Conservation (phyloP, 805 yeast genomes). For the Barnettozyma populi region DNA sequence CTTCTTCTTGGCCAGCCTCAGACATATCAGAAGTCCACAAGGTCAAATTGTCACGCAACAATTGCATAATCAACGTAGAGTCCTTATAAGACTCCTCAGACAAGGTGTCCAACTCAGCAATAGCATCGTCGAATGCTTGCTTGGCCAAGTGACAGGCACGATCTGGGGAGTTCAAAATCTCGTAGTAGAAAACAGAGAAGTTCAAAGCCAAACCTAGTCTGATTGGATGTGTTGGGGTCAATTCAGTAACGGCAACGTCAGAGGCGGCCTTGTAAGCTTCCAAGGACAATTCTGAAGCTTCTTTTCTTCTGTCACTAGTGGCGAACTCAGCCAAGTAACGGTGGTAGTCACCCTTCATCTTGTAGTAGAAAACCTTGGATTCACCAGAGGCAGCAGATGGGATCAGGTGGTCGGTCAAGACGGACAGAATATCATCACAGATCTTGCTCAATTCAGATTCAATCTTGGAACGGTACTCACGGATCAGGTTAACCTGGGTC, state of each 20-base stretch:
- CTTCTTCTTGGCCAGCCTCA: slow-evolving; percentile 65
- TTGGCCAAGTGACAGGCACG: slow-evolving; percentile 98
- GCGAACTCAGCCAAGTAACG: slow-evolving; percentile 98
- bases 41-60: slow-evolving; percentile 95
- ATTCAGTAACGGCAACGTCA: slow-evolving; percentile 93
- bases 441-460: slow-evolving; percentile 89
- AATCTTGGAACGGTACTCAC: slow-evolving; percentile 91
- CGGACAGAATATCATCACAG: slow-evolving; percentile 88
- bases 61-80: slow-evolving; percentile 97
- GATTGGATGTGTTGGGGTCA: slow-evolving; percentile 98
- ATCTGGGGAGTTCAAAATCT: slow-evolving; percentile 96
- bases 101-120: slow-evolving; percentile 95
- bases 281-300: slow-evolving; percentile 85
- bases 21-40: slow-evolving; percentile 96
- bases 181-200: slow-evolving; percentile 97
- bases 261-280: slow-evolving; percentile 95
- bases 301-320: slow-evolving; percentile 83
- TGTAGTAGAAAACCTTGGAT: slow-evolving; percentile 95
- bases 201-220: slow-evolving; percentile 96
- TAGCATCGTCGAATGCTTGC: slow-evolving; percentile 98
- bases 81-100: slow-evolving; percentile 98
- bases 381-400: slow-evolving; percentile 95
- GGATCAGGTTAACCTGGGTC: slow-evolving; percentile 80
- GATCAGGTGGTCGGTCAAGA: slow-evolving; percentile 83
- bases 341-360: slow-evolving; percentile 99